Evolutionary conservation across 2,329 filamentous ascomycete species (phyloP).

Genomic region (Clarireedia hainanense): DNA sequence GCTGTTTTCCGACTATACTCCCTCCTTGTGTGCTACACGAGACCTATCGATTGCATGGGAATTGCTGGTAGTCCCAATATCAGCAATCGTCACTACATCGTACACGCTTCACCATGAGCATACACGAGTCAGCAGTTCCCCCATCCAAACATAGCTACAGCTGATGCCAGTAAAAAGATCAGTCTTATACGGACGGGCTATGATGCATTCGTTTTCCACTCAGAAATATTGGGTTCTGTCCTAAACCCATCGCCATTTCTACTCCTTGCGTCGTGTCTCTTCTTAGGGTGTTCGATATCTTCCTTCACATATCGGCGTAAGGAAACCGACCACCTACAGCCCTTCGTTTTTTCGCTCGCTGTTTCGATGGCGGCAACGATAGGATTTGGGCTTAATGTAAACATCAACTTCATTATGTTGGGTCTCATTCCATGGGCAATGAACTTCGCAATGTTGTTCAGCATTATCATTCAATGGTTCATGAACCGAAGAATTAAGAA

Average conservation of each 20-base stretch:
- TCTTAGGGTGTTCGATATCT: constrained; percentile 32
- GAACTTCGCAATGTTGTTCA: constrained; percentile 31
- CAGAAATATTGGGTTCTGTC: constrained; percentile 16
- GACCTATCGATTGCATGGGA: constrained; percentile 20
- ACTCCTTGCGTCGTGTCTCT: constrained; percentile 30
- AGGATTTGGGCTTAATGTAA: constrained; percentile 23
- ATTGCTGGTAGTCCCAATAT: constrained; percentile 14
- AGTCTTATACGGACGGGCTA: background rate
- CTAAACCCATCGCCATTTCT: constrained; percentile 29
- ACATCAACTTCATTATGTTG: constrained; percentile 30
- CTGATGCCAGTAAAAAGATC: background rate
- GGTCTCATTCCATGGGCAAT: constrained; percentile 31
- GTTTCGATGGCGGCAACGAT: constrained; percentile 20
- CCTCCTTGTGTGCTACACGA: constrained; percentile 4
- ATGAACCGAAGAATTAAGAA: background rate
- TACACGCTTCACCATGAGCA: constrained; percentile 24
- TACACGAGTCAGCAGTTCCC: constrained; percentile 9
- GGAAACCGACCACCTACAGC: constrained; percentile 27
- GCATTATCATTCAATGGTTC: constrained; percentile 25
- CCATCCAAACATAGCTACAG: background rate
- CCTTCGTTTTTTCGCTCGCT: constrained; percentile 26
- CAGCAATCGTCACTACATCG: constrained; percentile 19
- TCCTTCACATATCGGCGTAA: constrained; percentile 32
- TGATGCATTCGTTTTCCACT: constrained; percentile 7
- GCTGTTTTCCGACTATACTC: too few relatives aligned